Percentiles rank a stretch among this genome's conserved stretches.
Evolutionary conservation across 352 stramenopile species (phyloP).

Genomic region (Phytophthora ramorum): DNA sequence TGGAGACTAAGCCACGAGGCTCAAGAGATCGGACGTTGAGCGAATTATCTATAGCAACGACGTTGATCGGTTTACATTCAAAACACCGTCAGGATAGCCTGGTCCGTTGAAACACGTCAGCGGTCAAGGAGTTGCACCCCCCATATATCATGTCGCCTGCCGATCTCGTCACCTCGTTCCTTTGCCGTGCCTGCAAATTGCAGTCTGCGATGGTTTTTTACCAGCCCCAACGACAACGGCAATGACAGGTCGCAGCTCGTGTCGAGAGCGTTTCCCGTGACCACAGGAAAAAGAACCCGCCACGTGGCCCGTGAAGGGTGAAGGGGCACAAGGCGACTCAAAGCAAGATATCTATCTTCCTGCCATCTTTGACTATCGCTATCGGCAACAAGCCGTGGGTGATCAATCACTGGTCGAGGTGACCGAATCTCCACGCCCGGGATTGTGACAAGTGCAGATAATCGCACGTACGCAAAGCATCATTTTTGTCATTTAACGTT

Average conservation of each 20-base stretch:
- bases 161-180: background rate
- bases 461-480: background rate
- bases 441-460: constrained; percentile 1
- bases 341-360: background rate
- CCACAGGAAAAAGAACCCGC: background rate
- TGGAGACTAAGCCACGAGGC: no score
- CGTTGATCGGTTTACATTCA: no score
- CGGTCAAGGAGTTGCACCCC: constrained; percentile 1
- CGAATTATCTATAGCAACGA: no score
- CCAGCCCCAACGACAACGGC: no score
- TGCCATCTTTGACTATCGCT: background rate
- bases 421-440: background rate
- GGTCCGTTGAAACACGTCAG: no score
- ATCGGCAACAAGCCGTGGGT: constrained; percentile 1
- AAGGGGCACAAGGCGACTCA: background rate
- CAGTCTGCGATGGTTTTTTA: no score
- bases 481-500: constrained; percentile 27
- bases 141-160: constrained; percentile 1
- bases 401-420: background rate
- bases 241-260: background rate
- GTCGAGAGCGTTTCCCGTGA: background rate
- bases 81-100: no score
- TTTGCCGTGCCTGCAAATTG: no score
- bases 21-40: no score
- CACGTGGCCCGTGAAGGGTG: background rate